phyloP scores from a whole-genome alignment of 139 green algal species.

The Picochlorum costavermella region DNA sequence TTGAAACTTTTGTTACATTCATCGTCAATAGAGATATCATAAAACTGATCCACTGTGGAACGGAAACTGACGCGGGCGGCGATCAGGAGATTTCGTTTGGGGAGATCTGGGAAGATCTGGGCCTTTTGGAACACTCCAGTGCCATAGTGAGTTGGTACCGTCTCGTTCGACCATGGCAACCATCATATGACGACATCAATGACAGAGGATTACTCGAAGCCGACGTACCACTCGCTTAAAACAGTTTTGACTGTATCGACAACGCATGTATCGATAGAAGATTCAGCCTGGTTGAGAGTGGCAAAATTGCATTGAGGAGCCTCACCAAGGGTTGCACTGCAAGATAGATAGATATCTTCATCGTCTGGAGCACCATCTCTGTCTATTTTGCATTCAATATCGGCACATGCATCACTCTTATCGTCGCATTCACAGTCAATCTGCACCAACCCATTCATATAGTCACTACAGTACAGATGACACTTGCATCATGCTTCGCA shows the following conservation, averaged over 20 bases:
- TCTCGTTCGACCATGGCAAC: neutral
- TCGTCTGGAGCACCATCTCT: neutral
- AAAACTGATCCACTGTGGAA: no score
- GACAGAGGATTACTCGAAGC: neutral
- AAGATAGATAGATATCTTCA: conserved; percentile 3
- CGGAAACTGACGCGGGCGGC: no score
- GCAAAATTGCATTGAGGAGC: conserved; percentile 3
- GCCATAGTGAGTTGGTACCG: no score
- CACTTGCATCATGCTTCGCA: neutral
- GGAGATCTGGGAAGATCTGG: no score
- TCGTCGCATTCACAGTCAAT: conserved; percentile 7
- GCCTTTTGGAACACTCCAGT: no score
- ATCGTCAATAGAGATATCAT: no score
- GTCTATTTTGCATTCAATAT: conserved; percentile 5
- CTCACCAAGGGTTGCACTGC: neutral
- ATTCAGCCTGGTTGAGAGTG: neutral
- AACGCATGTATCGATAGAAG: neutral
- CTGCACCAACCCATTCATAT: neutral
- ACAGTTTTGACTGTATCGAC: neutral
- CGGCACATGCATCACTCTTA: neutral
- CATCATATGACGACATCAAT: neutral
- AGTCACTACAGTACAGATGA: neutral
- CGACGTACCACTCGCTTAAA: neutral
- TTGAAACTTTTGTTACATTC: no score
- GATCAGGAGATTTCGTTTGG: no score